Evolutionary conservation across 306 rosid species (phyloP), one percentile per base, ranked within the genome.

Genomic region (Sesbania bispinosa): DNA sequence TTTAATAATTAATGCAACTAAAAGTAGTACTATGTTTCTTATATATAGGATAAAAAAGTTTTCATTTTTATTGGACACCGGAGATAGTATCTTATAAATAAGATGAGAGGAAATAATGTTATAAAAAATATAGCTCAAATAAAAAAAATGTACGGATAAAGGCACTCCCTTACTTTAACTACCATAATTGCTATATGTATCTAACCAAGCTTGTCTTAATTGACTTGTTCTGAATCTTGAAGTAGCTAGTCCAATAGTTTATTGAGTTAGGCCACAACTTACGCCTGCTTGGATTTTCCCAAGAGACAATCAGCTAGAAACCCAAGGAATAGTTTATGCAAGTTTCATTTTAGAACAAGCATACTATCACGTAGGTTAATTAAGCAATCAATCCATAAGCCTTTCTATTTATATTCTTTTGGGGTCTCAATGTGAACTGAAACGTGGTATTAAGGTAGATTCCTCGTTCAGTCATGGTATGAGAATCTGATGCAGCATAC

Each of bases 251-350:
- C 26, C 24, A 47, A 26, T 58, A 63, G 15, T 62, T 57, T 74
- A 48, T 41, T 30, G 69, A 27, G 57, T 47, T 66, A 74, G 77
- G 69, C 65, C 46, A 75, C 52, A 65, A 4, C 60, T 50, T 73
- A 20, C 10, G 58, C 23, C 64, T 71, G 35, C 78, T 81, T 81
- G 79, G 81, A 77, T 68, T 75, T 73, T 81, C 74, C 78, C 80
- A 82, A 73, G 73, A 61, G 85, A 76, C 82, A 79, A 75, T 67
- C 38, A 29, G 63, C 82, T 78, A 75, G 67, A 81, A 83, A 71
- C 39, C 26, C 57, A 50, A 67, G 85, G 77, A 46, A 70, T 69
- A 46, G 67, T 73, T 86, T 69, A 68, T 73, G 3, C 14, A 20
- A 32, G 21, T 47, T 16, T 62, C 9, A 65, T 46, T 36, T 66